phyloP scores from a whole-genome alignment of 2,329 filamentous ascomycete species.

The Emydomyces testavorans region DNA sequence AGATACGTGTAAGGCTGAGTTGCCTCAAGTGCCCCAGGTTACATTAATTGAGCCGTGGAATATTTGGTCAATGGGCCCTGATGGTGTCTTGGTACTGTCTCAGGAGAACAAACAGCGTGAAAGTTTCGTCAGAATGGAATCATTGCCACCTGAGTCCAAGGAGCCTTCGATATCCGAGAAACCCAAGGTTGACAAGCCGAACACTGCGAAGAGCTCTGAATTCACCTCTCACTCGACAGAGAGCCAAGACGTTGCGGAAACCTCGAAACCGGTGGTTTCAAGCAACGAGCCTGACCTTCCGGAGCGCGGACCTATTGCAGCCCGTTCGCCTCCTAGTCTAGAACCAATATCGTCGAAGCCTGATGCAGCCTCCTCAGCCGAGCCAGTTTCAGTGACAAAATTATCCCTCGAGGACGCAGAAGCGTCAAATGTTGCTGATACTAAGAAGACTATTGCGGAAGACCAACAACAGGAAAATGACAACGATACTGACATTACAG shows the following conservation, averaged over 20 bases:
- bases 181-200: background rate
- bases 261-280: background rate
- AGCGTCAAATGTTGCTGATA: background rate
- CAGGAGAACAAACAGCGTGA: slow-evolving; percentile 13
- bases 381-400: background rate
- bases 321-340: background rate
- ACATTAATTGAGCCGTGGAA: slow-evolving; percentile 32
- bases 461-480: background rate
- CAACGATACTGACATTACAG: background rate
- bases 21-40: slow-evolving; percentile 26
- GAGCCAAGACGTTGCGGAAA: background rate
- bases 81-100: slow-evolving; percentile 26
- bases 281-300: background rate
- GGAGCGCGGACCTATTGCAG: background rate
- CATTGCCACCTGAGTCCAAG: background rate
- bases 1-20: slow-evolving; percentile 16
- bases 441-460: background rate
- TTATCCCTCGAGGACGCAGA: background rate
- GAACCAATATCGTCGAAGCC: background rate
- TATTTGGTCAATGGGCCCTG: slow-evolving; percentile 30
- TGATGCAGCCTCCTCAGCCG: background rate
- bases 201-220: background rate
- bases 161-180: background rate
- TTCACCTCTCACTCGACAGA: background rate
- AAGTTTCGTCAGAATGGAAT: background rate